phyloP scores from a whole-genome alignment of 1,284 basidiomycete species.

The Microbotryomycetes sp. region DNA sequence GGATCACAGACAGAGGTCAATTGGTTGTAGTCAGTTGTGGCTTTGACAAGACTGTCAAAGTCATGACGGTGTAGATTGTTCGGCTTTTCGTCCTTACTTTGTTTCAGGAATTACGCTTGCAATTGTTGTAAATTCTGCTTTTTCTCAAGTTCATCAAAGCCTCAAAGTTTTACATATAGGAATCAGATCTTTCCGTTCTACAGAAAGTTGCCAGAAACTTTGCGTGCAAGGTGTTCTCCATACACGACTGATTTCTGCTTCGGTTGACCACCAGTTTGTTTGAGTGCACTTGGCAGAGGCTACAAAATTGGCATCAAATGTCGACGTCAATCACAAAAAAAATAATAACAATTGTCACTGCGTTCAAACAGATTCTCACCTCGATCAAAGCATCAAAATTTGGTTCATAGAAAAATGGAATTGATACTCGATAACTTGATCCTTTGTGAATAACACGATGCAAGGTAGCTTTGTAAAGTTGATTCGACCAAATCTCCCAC shows the following conservation, averaged over 20 bases:
- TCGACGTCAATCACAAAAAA: no score
- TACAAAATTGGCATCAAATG: neutral
- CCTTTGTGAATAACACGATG: conserved; percentile 69
- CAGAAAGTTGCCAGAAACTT: conserved; percentile 63
- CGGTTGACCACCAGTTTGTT: conserved; percentile 22
- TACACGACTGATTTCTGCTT: conserved; percentile 55
- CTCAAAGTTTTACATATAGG: no score
- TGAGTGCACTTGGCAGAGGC: conserved; percentile 12
- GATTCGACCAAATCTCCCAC: conserved; percentile 78
- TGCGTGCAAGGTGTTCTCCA: conserved; percentile 64
- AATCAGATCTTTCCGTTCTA: no score
- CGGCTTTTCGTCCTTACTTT: no score
- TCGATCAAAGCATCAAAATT: conserved; percentile 61
- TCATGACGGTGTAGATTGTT: neutral
- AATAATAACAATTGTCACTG: conserved; percentile 2
- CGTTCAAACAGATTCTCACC: conserved; percentile 42
- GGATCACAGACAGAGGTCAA: neutral
- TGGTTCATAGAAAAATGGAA: conserved; percentile 83
- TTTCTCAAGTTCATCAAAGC: no score
- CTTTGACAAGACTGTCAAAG: conserved; percentile 35
- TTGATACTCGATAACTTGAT: conserved; percentile 65
- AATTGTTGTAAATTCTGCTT: neutral
- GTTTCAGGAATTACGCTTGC: neutral
- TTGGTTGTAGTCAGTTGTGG: conserved; percentile 15
- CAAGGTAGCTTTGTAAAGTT: conserved; percentile 66